phyloP scores from a whole-genome alignment of 2,329 filamentous ascomycete genomes.

The Colletotrichum phormii region DNA sequence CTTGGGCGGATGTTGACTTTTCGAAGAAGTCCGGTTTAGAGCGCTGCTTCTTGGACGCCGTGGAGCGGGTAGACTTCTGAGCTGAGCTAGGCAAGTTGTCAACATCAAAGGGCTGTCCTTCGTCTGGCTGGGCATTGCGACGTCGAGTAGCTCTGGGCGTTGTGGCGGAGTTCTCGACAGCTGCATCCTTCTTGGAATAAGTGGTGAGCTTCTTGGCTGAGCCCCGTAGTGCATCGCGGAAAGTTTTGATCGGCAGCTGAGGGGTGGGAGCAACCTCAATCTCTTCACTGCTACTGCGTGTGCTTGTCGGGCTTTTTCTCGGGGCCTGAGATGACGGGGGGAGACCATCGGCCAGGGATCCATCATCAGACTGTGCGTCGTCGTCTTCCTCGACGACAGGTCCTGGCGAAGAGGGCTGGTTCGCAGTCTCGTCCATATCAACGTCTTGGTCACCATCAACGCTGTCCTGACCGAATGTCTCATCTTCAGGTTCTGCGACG shows the following conservation, averaged over 20 bases:
- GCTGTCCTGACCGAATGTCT: not conserved
- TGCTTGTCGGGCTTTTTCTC: slow-evolving; percentile 13
- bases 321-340: slow-evolving; percentile 30
- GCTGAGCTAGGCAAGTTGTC: slow-evolving; percentile 27
- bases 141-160: slow-evolving; percentile 13
- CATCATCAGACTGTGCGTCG: not conserved
- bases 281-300: slow-evolving; percentile 35
- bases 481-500: not conserved
- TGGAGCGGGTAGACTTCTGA: slow-evolving; percentile 44
- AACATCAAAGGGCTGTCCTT: slow-evolving; percentile 33
- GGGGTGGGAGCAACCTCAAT: slow-evolving; percentile 42
- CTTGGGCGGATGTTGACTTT: slow-evolving; percentile 39
- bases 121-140: slow-evolving; percentile 8
- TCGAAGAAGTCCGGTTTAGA: slow-evolving; percentile 60
- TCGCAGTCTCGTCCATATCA: slow-evolving; percentile 1
- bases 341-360: slow-evolving; percentile 9
- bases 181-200: slow-evolving; percentile 50
- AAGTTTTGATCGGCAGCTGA: slow-evolving; percentile 10
- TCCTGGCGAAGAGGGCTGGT: not conserved
- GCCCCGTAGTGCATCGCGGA: not conserved
- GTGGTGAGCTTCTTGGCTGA: slow-evolving; percentile 43
- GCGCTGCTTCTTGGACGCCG: slow-evolving; percentile 49
- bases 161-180: slow-evolving; percentile 42
- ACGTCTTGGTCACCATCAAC: not conserved
- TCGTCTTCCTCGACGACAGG: not conserved